phyloP scores from a whole-genome alignment of 2,329 filamentous ascomycete genomes.

The Thermothelomyces thermophilus region DNA sequence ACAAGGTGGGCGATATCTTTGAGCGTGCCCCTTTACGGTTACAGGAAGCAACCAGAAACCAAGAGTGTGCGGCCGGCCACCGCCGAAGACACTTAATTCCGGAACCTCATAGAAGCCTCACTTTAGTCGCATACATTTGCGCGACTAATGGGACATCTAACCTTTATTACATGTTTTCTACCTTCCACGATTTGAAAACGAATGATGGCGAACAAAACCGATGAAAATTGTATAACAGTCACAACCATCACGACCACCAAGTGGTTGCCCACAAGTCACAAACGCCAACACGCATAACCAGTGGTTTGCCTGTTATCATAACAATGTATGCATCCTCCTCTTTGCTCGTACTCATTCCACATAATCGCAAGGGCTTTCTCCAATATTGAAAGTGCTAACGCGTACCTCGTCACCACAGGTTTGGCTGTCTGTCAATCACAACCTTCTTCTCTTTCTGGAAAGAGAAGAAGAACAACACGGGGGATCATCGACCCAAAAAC shows the following conservation, averaged over 20 bases:
- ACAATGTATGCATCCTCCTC: background rate
- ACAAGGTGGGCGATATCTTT: too few species aligned
- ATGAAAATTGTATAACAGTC: background rate
- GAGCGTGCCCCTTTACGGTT: too few species aligned
- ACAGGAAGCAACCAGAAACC: too few species aligned
- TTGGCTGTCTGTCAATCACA: background rate
- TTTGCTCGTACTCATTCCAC: background rate
- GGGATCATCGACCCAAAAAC: too few species aligned
- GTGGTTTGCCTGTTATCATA: background rate
- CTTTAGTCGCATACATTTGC: constrained; percentile 5
- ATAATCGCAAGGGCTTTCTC: too few species aligned
- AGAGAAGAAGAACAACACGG: too few species aligned
- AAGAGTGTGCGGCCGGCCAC: background rate
- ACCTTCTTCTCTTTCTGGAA: background rate
- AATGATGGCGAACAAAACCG: background rate
- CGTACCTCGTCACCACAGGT: background rate
- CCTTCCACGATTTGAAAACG: background rate
- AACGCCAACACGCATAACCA: background rate
- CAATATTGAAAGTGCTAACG: too few species aligned
- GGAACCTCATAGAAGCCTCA: background rate
- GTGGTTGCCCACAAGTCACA: background rate
- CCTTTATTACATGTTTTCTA: background rate
- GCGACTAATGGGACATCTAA: constrained; percentile 3
- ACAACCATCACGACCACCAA: background rate
- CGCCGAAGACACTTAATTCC: background rate